Base-by-base conservation (phyloP, 176 grass and related monocot genomes). In the Aegilops sharonensis region DNA sequence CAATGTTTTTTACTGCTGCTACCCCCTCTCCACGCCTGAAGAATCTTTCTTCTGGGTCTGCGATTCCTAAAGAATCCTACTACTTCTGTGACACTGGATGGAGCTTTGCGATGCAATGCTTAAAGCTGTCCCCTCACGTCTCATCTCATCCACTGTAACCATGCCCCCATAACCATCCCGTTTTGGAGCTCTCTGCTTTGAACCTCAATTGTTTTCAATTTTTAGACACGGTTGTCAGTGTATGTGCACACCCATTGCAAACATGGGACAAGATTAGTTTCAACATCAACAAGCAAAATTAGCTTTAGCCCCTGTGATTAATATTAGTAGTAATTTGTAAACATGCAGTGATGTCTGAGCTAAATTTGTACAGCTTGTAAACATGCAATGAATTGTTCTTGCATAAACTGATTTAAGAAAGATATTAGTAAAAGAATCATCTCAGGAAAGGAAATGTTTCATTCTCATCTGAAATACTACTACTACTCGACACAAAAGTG, bases 31-130 rank as follows among this genome's bases (percentile, higher is more conserved):
- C 74, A 80, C 27, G 85, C 68, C 35, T 8, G 52, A 84, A 91
- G 77, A 81, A 85, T 84, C 60, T 61, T 37, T 72, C 76, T 67
- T 40, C 7, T 8, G 11, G n/a, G 72, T 31, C 14, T 11, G 13
- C 9, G 60, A 76, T 76, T 54, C 75, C 68, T 32, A 63, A 76
- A 85, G 77, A 85, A 85, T 84, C 60, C 76, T 37, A 56, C 66
- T 37, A 43, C 43, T 12, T 73, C 68, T 67, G 57, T 15, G 67
- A 67, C 72, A 18, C 72, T 27, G 27, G 27, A 27, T 47, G 57
- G 12, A 29, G 8, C 81, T 70, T 88, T 48, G 64, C 68, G 40
- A 27, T 27, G 27, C 27, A 27, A 77, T 69, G 68, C 75, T 84
- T 60, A 91, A 85, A 88, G 81, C 62, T 70, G 85, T 54, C 59